Evolutionary conservation across 371 early-diverging fungal genomes (phyloP).

Genomic region (Syncephalastrum monosporum): DNA sequence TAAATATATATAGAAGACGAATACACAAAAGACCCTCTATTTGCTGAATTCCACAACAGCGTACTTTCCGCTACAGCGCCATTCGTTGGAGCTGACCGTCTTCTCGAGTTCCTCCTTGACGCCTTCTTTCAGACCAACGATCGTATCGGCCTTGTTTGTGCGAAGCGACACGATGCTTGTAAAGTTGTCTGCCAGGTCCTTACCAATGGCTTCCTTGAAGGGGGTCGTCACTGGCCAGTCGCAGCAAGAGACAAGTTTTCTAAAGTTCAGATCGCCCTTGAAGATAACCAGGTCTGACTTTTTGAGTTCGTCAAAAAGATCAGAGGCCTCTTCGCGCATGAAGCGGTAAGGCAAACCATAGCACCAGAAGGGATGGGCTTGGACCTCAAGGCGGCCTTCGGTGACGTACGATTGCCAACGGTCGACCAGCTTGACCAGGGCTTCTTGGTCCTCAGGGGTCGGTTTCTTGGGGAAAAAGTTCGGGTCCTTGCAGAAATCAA

Average conservation of each 20-base stretch:
- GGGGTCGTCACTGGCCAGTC: constrained; percentile 81
- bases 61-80: constrained; percentile 78
- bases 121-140: constrained; percentile 74
- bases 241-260: constrained; percentile 90
- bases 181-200: constrained; percentile 51
- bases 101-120: constrained; percentile 58
- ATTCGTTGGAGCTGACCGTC: constrained; percentile 40
- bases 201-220: constrained; percentile 82
- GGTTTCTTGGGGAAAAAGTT: constrained; percentile 42
- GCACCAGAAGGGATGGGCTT: constrained; percentile 83
- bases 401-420: constrained; percentile 70
- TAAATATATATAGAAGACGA: constrained; percentile 13
- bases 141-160: constrained; percentile 88
- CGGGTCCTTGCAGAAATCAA: constrained; percentile 43
- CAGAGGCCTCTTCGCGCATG: constrained; percentile 60
- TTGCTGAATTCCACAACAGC: constrained; percentile 64
- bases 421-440: constrained; percentile 55
- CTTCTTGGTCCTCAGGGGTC: constrained; percentile 36
- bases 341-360: constrained; percentile 77
- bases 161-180: constrained; percentile 72
- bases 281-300: constrained; percentile 74
- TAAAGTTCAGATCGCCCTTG: constrained; percentile 96
- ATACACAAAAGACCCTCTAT: background rate
- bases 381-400: constrained; percentile 61
- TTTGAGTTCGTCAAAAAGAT: constrained; percentile 58